A percentile compares a stretch with the other conserved stretches of the same genome.
Conservation (phyloP, 148 eudicot genomes). For the Camellia lanceoleosa region DNA sequence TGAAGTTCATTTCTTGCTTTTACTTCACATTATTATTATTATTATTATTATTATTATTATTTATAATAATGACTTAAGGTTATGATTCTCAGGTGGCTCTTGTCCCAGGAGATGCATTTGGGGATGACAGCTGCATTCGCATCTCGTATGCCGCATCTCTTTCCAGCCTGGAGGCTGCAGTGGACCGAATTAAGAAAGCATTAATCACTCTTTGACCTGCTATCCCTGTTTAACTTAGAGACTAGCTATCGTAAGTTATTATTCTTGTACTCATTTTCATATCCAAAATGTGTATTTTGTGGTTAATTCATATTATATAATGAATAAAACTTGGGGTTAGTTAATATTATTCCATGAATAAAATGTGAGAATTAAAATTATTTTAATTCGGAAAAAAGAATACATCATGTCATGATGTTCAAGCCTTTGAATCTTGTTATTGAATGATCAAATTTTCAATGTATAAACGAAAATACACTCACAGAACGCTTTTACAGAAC, state of each 20-base stretch:
- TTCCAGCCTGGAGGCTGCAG: constrained; percentile 57
- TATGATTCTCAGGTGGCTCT: constrained; percentile 66
- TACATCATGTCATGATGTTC: too few species aligned
- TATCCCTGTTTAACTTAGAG: constrained; percentile 29
- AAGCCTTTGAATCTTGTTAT: too few species aligned
- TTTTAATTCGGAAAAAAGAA: too few species aligned
- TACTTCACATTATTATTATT: not conserved
- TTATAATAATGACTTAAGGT: not conserved
- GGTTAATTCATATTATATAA: not conserved
- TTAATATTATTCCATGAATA: not conserved
- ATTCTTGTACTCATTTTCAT: not conserved
- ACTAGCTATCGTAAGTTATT: not conserved
- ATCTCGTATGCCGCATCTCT: constrained; percentile 89
- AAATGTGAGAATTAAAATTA: too few species aligned
- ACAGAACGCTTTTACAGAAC: too few species aligned
- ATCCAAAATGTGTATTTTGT: not conserved
- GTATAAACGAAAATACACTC: too few species aligned
- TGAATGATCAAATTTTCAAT: too few species aligned
- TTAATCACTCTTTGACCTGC: constrained; percentile 42
- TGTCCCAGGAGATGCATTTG: constrained; percentile 90
- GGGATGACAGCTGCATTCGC: constrained; percentile 82
- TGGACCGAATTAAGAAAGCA: constrained; percentile 65
- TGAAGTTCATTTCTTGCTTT: constrained; percentile 2
- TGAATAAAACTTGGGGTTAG: too few species aligned
- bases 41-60: not conserved